phyloP scores from a whole-genome alignment of 768 basidiomycete species.

The Russula sp. region DNA sequence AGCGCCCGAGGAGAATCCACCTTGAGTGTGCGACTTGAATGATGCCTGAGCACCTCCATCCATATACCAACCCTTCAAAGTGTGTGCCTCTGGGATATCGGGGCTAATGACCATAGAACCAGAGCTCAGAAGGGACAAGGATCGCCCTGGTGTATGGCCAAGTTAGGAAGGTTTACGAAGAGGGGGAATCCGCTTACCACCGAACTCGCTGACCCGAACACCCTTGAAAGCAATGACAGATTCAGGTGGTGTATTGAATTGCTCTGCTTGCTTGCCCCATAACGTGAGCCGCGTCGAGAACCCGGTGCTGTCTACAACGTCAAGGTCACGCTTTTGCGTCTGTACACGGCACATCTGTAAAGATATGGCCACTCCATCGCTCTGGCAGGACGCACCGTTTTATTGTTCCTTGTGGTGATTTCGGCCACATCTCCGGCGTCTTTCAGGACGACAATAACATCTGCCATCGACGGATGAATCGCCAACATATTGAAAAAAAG shows the following conservation, averaged over 20 bases:
- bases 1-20: constrained; percentile 35
- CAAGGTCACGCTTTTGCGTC: constrained; percentile 87
- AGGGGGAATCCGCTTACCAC: constrained; percentile 42
- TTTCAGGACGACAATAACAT: constrained; percentile 84
- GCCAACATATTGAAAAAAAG: not conserved
- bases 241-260: constrained; percentile 50
- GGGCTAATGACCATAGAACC: constrained; percentile 84
- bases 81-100: constrained; percentile 85
- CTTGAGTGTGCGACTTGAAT: constrained; percentile 68
- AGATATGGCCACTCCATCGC: not conserved
- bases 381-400: constrained; percentile 38
- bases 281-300: constrained; percentile 80
- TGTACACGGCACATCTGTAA: constrained; percentile 29
- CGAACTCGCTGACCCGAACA: constrained; percentile 88
- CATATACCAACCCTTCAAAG: constrained; percentile 90
- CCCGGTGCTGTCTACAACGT: constrained; percentile 76
- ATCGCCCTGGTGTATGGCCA: constrained; percentile 49
- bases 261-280: constrained; percentile 95
- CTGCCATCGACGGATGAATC: constrained; percentile 35
- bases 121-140: constrained; percentile 75
- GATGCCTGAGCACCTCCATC: constrained; percentile 50
- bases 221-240: constrained; percentile 92
- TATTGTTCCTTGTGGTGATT: constrained; percentile 70
- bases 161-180: constrained; percentile 18
- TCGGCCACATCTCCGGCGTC: constrained; percentile 63